Base-by-base conservation (phyloP, 2,329 filamentous ascomycete species). In the Alternaria dauci region DNA sequence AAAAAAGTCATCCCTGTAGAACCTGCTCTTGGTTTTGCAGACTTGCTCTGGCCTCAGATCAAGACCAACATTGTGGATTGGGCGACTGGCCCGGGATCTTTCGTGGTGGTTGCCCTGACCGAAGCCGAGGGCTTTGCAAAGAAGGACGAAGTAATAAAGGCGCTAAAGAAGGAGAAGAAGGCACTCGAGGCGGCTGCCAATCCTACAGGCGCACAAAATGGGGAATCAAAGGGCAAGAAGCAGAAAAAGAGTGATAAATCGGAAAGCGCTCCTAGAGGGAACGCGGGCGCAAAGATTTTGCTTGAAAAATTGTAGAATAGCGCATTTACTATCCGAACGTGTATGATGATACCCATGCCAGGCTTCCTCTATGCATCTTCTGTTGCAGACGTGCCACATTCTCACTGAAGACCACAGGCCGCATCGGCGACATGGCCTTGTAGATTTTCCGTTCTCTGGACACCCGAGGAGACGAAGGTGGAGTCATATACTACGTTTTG, bases 51-150 rank as follows among this genome's bases (percentile, higher is more conserved):
- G 76, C 88, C 89, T 6, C 82, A 91, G 62, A 94, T 98, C 78
- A 87, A 91, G 76, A 86, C 89, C 1, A 83, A 92, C 67, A 81
- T 96, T 25, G 78, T 95, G 59, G 83, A 88, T 20, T 99, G 95
- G 95, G 94, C 94, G 0, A 94, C 89, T 0, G 91, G 94, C 0
- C 87, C 90, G 1, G 93, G 93, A 69, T 92, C 91, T 1, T 98
- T 97, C 70, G 92, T 96, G 11, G 85, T 97, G 4, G 86, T 98
- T 26, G 91, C 89, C 16, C 81, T 98, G 67, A 79, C 94, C 5
- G 94, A 98, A 80, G 87, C 90, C 0, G 75, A 77, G 41, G 88
- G 88, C 59, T 95, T 95, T 71, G 83, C 83, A 26, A 84, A 88
- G 70, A 88, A 85, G 70, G 84, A 85, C 16, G 89, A 91, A 70